Conservation (phyloP, 306 rosid genomes). For the Dryas alaskensis region DNA sequence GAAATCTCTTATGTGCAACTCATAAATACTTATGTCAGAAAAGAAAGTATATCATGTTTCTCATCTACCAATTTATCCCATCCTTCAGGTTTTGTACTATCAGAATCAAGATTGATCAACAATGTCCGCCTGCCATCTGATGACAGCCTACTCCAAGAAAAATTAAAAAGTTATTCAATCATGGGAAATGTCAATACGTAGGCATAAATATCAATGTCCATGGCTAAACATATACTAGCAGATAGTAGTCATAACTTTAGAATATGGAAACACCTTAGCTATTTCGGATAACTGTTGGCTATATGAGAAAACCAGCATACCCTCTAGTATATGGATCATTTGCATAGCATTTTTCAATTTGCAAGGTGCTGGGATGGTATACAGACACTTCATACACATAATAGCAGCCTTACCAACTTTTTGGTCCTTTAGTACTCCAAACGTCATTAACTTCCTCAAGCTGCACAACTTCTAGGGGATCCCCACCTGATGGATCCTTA, state of each 20-base stretch:
- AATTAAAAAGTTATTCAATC: constrained; percentile 11
- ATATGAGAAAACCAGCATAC: constrained; percentile 48
- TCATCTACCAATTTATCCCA: constrained; percentile 72
- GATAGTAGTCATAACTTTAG: constrained; percentile 13
- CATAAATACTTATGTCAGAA: constrained; percentile 85
- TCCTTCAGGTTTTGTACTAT: constrained; percentile 65
- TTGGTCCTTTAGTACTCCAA: constrained; percentile 81
- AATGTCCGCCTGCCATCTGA: constrained; percentile 66
- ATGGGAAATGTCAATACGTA: constrained; percentile 3
- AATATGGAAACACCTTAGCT: constrained; percentile 31
- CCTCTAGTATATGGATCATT: constrained; percentile 98
- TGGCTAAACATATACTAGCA: not conserved
- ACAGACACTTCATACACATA: constrained; percentile 82
- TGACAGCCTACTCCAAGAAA: constrained; percentile 68
- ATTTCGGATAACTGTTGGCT: constrained; percentile 8
- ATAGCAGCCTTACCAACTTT: constrained; percentile 83
- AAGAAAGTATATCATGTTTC: constrained; percentile 60
- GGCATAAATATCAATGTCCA: constrained; percentile 2
- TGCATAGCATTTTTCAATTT: constrained; percentile 68
- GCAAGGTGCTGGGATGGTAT: constrained; percentile 77
- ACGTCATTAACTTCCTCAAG: constrained; percentile 83
- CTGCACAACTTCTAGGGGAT: constrained; percentile 58
- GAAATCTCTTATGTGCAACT: constrained; percentile 88
- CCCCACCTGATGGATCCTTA: constrained; percentile 54
- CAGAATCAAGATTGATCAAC: constrained; percentile 58